Conservation (phyloP, 352 stramenopile genomes). For the Phytophthora multivora region DNA sequence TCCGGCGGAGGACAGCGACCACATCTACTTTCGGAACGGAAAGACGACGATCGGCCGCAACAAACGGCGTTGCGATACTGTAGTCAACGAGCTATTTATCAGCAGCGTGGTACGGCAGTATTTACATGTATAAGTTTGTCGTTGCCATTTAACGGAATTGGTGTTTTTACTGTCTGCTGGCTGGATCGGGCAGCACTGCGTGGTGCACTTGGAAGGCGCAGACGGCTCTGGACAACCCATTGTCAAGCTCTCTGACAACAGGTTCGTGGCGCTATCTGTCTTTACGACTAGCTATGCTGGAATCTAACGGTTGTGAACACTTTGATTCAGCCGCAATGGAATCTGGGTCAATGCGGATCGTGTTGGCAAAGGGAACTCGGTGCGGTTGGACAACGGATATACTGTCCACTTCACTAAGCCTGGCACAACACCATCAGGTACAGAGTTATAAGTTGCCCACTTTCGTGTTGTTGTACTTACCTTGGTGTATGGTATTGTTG, state of each 20-base stretch:
- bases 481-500: not conserved
- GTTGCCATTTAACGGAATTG: not conserved
- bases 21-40: constrained; percentile 60
- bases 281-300: not conserved
- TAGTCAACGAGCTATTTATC: constrained; percentile 67
- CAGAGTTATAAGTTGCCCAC: not conserved
- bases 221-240: constrained; percentile 31
- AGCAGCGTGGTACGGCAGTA: constrained; percentile 58
- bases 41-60: constrained; percentile 62
- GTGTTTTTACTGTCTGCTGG: constrained; percentile 1
- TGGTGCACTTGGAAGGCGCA: constrained; percentile 43
- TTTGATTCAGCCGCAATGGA: constrained; percentile 54
- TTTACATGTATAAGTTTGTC: not conserved
- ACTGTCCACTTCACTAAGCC: constrained; percentile 80
- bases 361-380: constrained; percentile 46
- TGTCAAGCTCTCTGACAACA: constrained; percentile 59
- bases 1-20: constrained; percentile 52
- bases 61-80: constrained; percentile 44
- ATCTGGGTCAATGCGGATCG: constrained; percentile 73
- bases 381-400: constrained; percentile 39
- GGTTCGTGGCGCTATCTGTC: constrained; percentile 32
- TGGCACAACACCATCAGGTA: constrained; percentile 40
- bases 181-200: constrained; percentile 53
- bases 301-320: not conserved
- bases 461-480: not conserved